Base-by-base conservation (phyloP, 1,139 yeast species). In the Protomyces arabidopsidicola region DNA sequence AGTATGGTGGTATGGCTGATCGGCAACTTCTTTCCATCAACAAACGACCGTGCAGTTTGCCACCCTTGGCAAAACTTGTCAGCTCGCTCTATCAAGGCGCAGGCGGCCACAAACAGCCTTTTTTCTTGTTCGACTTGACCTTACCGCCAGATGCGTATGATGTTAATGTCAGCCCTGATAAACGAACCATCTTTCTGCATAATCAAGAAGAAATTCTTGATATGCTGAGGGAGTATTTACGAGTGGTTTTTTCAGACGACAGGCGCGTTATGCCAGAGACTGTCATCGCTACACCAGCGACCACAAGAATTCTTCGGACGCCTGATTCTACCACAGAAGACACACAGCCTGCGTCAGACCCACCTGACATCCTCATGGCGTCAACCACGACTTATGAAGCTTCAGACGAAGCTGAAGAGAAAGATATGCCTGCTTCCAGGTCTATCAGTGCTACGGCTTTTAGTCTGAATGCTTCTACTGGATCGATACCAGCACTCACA, bases 101-200 rank as follows among this genome's bases (percentile, higher is more conserved):
- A 10, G 91, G 90, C 70, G 81, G 84, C 69, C 78, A 85, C 3
- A 97, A 90, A 71, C 80, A 73, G 63, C 98, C 98, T 0, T 82
- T 84, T n/a, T 79, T 88, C 60, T 77, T 90, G 1, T 71, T 89
- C 1, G 80, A 95, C 72, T 69, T 93, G 42, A 71, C 72, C 9
- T 73, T 90, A 42, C 66, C 69, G 53, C 79, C 87, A 0, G 71
- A 73, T 24, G 76, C 78, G 24, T 74, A 88, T 45, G 99, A 93
- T 75, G 80, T 93, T 20, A 93, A 93, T 74, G 87, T 95, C 1
- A 85, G 96, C 0, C 98, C 98, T 0, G 97, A 93, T 72, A 93
- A 93, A 72, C 78, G 95, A 55, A 82, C 84, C 2, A 79, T 93
- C 1, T 72, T 89, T 69, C 72, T 93, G 0, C 91, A 87, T 65